These are phyloP conservation scores for Raphanus raphanistrum DNA, from an alignment of 345 rosid species.

Conservation along the genomic window DNA sequence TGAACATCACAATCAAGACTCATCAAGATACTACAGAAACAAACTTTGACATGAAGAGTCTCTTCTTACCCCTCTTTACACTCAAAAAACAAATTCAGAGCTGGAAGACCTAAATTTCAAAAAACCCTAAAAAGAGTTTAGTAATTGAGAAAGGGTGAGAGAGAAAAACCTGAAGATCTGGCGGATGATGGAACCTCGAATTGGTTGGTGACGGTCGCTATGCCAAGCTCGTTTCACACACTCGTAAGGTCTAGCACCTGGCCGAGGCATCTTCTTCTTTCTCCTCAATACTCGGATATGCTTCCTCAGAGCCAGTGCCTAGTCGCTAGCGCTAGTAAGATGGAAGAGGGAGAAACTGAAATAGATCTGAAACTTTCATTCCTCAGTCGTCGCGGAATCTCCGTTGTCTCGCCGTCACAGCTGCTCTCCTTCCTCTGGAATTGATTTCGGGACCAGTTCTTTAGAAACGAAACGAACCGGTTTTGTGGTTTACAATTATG, in stretches of 20 bases:
- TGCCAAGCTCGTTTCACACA: conserved; percentile 97
- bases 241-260: conserved; percentile 94
- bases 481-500: too few species aligned
- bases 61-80: conserved; percentile 21
- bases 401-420: not conserved
- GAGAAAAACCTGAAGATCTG: conserved; percentile 82
- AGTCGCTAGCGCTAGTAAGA: not conserved
- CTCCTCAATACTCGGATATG: not conserved
- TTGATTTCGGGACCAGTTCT: too few species aligned
- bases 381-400: conserved; percentile 9
- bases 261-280: conserved; percentile 71
- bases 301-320: not conserved
- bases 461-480: too few species aligned
- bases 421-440: too few species aligned
- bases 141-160: conserved; percentile 20
- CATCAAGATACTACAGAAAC: conserved; percentile 12
- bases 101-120: conserved; percentile 14
- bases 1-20: conserved; percentile 11
- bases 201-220: conserved; percentile 89
- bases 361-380: too few species aligned
- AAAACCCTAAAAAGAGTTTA: conserved; percentile 2
- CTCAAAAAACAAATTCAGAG: conserved; percentile 49
- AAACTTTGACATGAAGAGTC: not conserved
- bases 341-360: not conserved
- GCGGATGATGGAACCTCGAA: conserved; percentile 80